These are phyloP conservation scores for Trypanosomatidae sp. DNA, from an alignment of 208 protist species.

Conservation along the genomic window DNA sequence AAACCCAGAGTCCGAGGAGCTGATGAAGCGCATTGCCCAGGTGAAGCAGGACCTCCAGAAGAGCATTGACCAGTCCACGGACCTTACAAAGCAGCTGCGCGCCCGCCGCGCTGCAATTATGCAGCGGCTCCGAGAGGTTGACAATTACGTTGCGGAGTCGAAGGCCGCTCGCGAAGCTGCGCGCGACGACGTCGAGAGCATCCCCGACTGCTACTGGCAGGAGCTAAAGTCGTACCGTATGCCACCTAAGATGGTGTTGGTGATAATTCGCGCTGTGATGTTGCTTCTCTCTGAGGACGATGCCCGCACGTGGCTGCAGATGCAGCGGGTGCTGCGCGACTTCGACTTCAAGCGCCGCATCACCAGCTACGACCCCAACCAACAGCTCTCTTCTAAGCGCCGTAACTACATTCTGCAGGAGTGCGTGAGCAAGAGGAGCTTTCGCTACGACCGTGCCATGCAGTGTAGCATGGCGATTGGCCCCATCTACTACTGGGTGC, in stretches of 20 bases:
- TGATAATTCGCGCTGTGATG: constrained; percentile 87
- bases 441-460: constrained; percentile 79
- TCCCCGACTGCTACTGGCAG: constrained; percentile 78
- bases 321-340: constrained; percentile 80
- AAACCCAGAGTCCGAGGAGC: constrained; percentile 52
- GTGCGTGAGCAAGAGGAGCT: constrained; percentile 83
- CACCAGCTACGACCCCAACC: constrained; percentile 61
- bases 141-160: constrained; percentile 68
- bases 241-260: constrained; percentile 77
- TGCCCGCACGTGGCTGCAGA: constrained; percentile 74
- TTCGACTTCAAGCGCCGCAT: constrained; percentile 75
- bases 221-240: constrained; percentile 89
- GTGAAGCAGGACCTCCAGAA: constrained; percentile 58
- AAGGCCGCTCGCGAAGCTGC: constrained; percentile 55
- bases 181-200: constrained; percentile 73
- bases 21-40: constrained; percentile 55
- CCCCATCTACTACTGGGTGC: constrained; percentile 90
- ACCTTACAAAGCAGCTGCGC: constrained; percentile 68
- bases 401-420: constrained; percentile 85
- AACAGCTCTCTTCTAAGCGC: constrained; percentile 73
- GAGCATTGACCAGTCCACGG: constrained; percentile 61
- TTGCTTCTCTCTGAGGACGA: constrained; percentile 81
- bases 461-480: constrained; percentile 76
- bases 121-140: constrained; percentile 47
- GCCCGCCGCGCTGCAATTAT: constrained; percentile 56